phyloP scores from a whole-genome alignment of 2,329 filamentous ascomycete genomes.

The Apiospora saccharicola region DNA sequence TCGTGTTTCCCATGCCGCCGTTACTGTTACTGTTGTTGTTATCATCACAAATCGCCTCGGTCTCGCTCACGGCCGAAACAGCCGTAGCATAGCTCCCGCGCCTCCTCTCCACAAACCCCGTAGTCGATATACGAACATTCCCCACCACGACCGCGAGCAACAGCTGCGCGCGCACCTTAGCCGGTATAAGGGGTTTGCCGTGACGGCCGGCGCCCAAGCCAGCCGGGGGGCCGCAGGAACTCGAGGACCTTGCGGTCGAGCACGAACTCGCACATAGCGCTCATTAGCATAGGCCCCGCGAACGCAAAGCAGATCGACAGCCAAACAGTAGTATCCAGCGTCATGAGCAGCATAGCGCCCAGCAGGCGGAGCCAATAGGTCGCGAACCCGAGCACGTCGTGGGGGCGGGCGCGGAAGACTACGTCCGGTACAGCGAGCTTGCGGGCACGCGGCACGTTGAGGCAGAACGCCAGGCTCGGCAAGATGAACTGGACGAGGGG shows the following conservation, averaged over 20 bases:
- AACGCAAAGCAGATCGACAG: slow-evolving; percentile 41
- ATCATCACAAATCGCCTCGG: not conserved
- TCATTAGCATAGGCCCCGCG: slow-evolving; percentile 40
- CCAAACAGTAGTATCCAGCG: slow-evolving; percentile 39
- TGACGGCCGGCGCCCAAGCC: not conserved
- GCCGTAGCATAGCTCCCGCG: slow-evolving; percentile 22
- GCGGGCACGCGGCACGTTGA: slow-evolving; percentile 44
- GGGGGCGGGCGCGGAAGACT: slow-evolving; percentile 68
- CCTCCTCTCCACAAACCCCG: slow-evolving; percentile 29
- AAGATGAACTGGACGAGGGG: slow-evolving; percentile 46
- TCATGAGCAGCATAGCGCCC: slow-evolving; percentile 35
- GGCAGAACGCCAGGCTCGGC: slow-evolving; percentile 45
- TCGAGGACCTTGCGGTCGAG: slow-evolving; percentile 42
- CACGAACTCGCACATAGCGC: slow-evolving; percentile 41
- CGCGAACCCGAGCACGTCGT: slow-evolving; percentile 49
- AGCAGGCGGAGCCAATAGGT: slow-evolving; percentile 39
- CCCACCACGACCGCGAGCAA: slow-evolving; percentile 41
- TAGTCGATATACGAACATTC: slow-evolving; percentile 42
- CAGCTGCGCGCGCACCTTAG: slow-evolving; percentile 37
- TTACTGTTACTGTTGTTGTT: not conserved
- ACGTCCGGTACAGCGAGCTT: slow-evolving; percentile 45
- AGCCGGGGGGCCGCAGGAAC: slow-evolving; percentile 35
- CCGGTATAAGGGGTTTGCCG: slow-evolving; percentile 28
- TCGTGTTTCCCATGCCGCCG: not conserved
- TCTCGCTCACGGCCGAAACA: slow-evolving; percentile 25